Base-by-base conservation (phyloP, 2,329 filamentous ascomycete species). In the Neocatenulostroma microsporum region DNA sequence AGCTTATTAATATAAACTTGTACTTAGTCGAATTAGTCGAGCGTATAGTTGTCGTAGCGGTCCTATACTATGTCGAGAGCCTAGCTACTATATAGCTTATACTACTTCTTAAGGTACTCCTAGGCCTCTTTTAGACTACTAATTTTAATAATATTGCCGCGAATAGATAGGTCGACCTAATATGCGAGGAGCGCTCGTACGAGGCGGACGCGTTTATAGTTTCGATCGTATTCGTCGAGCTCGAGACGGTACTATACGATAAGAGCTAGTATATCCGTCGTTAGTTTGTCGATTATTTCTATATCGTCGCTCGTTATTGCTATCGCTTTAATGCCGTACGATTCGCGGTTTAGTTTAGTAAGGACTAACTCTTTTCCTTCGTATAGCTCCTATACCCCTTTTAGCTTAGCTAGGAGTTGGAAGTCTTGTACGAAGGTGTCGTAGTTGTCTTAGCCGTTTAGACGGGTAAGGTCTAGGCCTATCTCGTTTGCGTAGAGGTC, bases 111-210 rank as follows among this genome's bases (percentile, higher is more conserved):
- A 10, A 29, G 26, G 15, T 29, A 13, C 11, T 29, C 26, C 26
- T 13, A 29, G 12, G 6, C 6, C 26, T 14, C 13, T 14, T 29
- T 8, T 13, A 29, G 26, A 13, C 7, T 29, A 7, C 15, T 14
- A 29, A 29, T 7, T 14, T 29, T 29, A 29, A 29, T 29, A 29
- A 29, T 29, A 11, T 29, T n/a, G 13, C 26, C 26, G 7, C 26
- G 7, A 13, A 29, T 29, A 7, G 26, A 29, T 8, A 13, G 26
- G 26, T 29, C 26, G 26, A 29, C 26, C 26, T 29, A 29, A 14
- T 29, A 29, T 29, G 15, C 11, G 6, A 29, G 26, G 7, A 29
- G 13, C 11, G 26, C 26, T 14, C 26, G 12, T 10, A 14, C 8
- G 9, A 29, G 8, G 13, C 26, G 26, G 13, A 29, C 26, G 26